Evolutionary conservation across 257 asterid genomes (phyloP).

Genomic region (Solanum dulcamara): DNA sequence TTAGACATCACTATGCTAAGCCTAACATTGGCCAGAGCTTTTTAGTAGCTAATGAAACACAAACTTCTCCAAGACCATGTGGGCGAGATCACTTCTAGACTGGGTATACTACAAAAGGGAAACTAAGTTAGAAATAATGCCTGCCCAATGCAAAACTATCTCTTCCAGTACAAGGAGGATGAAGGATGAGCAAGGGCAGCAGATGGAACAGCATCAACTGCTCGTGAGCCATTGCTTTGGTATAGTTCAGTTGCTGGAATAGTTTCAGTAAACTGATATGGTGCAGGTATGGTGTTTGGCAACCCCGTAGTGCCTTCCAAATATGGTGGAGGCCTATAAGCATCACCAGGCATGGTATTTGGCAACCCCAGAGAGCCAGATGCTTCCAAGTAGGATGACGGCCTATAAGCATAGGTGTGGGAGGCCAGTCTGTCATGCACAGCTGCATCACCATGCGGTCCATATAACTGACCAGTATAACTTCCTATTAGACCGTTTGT

Average conservation of each 20-base stretch:
- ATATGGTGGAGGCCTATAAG: background rate
- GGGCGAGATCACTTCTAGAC: background rate
- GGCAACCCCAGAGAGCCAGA: background rate
- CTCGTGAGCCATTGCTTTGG: background rate
- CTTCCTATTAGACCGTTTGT: background rate
- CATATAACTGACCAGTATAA: background rate
- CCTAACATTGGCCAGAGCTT: background rate
- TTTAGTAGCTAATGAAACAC: background rate
- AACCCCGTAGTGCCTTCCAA: background rate
- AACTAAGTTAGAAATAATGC: background rate
- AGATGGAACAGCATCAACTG: background rate
- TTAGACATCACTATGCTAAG: background rate
- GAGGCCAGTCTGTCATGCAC: background rate
- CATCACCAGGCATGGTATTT: background rate
- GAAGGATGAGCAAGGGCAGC: background rate
- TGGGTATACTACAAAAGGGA: background rate
- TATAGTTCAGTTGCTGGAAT: background rate
- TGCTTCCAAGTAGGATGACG: background rate
- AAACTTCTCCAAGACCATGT: background rate
- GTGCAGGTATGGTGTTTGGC: background rate
- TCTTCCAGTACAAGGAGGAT: background rate
- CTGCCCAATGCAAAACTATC: slow-evolving; percentile 7
- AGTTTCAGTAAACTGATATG: background rate
- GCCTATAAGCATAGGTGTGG: background rate
- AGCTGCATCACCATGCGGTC: background rate